Evolutionary conservation across 2,329 filamentous ascomycete genomes (phyloP).

Genomic region (Monascus ruber): DNA sequence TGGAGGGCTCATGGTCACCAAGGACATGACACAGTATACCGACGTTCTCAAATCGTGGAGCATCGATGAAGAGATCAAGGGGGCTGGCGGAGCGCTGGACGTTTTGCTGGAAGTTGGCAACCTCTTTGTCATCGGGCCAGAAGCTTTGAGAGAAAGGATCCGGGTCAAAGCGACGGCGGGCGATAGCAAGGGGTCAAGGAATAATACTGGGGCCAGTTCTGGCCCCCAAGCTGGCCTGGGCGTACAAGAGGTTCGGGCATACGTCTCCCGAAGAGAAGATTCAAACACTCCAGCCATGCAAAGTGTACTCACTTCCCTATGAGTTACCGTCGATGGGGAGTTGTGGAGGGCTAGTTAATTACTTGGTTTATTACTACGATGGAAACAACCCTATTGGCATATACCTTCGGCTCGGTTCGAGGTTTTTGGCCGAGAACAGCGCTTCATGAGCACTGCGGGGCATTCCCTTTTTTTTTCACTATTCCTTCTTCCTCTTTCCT

Average conservation of each 20-base stretch:
- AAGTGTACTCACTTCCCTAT: conserved; percentile 61
- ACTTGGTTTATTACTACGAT: too few relatives aligned
- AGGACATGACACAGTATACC: conserved; percentile 90
- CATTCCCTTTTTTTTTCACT: too few relatives aligned
- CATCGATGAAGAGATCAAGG: conserved; percentile 49
- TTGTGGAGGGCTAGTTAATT: too few relatives aligned
- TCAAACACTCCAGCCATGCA: conserved; percentile 70
- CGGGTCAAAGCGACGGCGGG: conserved; percentile 43
- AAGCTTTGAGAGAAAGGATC: conserved; percentile 61
- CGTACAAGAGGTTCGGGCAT: conserved; percentile 55
- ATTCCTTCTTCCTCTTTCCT: too few relatives aligned
- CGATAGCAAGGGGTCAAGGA: conserved; percentile 29
- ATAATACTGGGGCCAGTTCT: conserved; percentile 27
- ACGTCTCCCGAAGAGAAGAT: conserved; percentile 78
- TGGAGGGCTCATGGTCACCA: conserved; percentile 86
- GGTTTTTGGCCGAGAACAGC: too few relatives aligned
- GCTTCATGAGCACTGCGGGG: too few relatives aligned
- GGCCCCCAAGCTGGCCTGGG: conserved; percentile 40
- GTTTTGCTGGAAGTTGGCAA: conserved; percentile 87
- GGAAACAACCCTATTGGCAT: too few relatives aligned
- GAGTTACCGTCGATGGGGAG: conserved; percentile 3
- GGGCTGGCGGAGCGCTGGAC: conserved; percentile 54
- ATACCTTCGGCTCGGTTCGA: too few relatives aligned
- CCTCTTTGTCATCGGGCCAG: conserved; percentile 82
- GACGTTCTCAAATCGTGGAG: conserved; percentile 77